A percentile compares a stretch with the other conserved stretches of the same genome.
phyloP scores from a whole-genome alignment of 2,329 filamentous ascomycete species.

The Colletotrichum sidae region DNA sequence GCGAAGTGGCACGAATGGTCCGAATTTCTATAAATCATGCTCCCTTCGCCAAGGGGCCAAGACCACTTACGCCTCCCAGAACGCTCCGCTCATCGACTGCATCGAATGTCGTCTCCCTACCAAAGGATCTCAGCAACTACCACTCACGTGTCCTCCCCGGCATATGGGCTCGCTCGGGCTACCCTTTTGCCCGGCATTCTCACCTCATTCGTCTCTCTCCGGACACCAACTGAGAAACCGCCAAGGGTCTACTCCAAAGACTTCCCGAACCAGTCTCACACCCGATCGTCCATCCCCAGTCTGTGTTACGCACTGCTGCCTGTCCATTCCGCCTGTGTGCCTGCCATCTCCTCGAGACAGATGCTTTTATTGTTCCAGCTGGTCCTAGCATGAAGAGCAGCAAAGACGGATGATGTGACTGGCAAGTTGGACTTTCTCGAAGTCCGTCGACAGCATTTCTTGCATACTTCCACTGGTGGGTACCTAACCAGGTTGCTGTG shows the following conservation, averaged over 20 bases:
- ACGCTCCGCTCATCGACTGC: slow-evolving; percentile 13
- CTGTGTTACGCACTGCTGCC: too few species aligned
- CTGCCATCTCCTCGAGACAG: too few species aligned
- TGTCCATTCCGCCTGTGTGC: too few species aligned
- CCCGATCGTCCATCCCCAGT: background rate
- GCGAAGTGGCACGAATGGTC: slow-evolving; percentile 9
- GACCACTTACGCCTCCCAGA: slow-evolving; percentile 6
- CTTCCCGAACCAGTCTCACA: slow-evolving; percentile 19
- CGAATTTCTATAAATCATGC: slow-evolving; percentile 28
- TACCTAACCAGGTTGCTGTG: too few species aligned
- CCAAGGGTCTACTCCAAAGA: background rate
- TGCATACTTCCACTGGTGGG: too few species aligned
- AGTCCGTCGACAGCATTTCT: too few species aligned
- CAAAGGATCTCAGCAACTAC: background rate
- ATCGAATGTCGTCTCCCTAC: slow-evolving; percentile 25
- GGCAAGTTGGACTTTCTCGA: too few species aligned
- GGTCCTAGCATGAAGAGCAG: too few species aligned
- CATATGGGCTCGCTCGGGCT: background rate
- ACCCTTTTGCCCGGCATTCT: background rate
- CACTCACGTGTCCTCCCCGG: background rate
- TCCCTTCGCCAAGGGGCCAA: slow-evolving; percentile 34
- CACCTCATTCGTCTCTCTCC: background rate
- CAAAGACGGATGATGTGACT: too few species aligned
- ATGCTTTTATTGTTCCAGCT: background rate
- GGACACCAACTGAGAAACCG: background rate